Evolutionary conservation across 2,329 filamentous ascomycete genomes (phyloP), one percentile per base, ranked within the genome.

Genomic region (Monosporascus sp.): DNA sequence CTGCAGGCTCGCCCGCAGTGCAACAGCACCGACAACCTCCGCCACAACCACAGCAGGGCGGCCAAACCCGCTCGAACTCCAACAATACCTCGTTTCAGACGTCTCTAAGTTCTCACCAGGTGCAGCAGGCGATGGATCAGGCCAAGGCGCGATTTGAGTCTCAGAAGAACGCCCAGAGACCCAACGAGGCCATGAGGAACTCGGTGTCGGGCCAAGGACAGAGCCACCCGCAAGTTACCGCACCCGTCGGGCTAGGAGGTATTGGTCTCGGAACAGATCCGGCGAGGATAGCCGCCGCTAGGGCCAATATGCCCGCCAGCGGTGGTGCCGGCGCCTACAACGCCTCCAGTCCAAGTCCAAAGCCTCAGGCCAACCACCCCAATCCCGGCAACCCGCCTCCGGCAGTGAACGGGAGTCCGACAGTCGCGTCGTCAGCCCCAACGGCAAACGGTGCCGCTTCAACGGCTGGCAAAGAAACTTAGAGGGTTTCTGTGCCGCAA

Each of bases 41-140:
- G 19, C 57, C 59, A 34, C 57, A 55, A 14, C 52, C 53, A 50
- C 55, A 49, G 19, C 58, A 61, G 34, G 19, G 46, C 38, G 52
- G 27, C 43, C 55, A 52, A 14, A 43, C 41, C n/a, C 24, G 48
- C 11, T 26, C 20, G 20, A 41, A 27, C 36, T 19, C 27, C 52
- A 56, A 45, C 54, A 50, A 6, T 47, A 48, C 17, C 52, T 48
- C 57, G 22, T 68, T 68, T 50, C 65, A 67, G 22, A 67, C 66
- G 5, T 68, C 66, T 36, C 55, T 69, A 8, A 63, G 59, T 36
- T 58, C 66, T 27, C 59, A 64, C 22, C 66, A 69, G 52, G 62
- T 68, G 6, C 62, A 68, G 50, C 66, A 68, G 55, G 66, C 66
- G 4, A 69, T 69, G 64, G 60, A 67, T 49, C 66, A 68, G 50